These are phyloP conservation scores for Capronia epimyces DNA, from an alignment of 2,329 filamentous ascomycete genomes.

Conservation along the genomic window DNA sequence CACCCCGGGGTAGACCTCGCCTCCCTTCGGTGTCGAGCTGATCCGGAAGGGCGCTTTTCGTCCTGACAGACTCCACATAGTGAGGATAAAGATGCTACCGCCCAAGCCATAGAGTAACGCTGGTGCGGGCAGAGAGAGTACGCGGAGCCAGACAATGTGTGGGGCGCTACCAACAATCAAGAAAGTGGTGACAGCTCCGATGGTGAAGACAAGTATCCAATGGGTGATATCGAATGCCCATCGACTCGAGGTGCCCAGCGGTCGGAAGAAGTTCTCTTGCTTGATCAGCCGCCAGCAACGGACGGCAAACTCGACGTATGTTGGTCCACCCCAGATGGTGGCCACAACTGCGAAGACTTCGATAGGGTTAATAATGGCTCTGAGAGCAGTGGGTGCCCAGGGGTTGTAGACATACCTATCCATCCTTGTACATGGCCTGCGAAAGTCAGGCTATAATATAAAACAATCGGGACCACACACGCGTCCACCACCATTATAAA, in stretches of 20 bases:
- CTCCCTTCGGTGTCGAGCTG: slow-evolving; percentile 58
- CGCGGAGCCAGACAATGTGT: slow-evolving; percentile 28
- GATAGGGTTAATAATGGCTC: neutral
- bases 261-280: slow-evolving; percentile 29
- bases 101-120: slow-evolving; percentile 22
- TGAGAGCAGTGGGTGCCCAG: neutral
- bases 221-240: slow-evolving; percentile 29
- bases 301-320: slow-evolving; percentile 29
- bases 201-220: slow-evolving; percentile 26
- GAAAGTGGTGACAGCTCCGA: slow-evolving; percentile 23
- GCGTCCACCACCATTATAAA: slow-evolving; percentile 28
- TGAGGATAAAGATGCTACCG: slow-evolving; percentile 20
- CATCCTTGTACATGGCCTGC: slow-evolving; percentile 26
- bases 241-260: slow-evolving; percentile 25
- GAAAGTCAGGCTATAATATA: slow-evolving; percentile 28
- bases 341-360: slow-evolving; percentile 29
- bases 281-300: slow-evolving; percentile 28
- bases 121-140: slow-evolving; percentile 28
- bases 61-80: slow-evolving; percentile 29
- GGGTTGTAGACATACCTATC: slow-evolving; percentile 18
- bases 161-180: slow-evolving; percentile 28
- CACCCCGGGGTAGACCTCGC: slow-evolving; percentile 53
- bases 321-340: slow-evolving; percentile 29
- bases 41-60: slow-evolving; percentile 53
- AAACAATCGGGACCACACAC: slow-evolving; percentile 27